These are phyloP conservation scores for Saccharum spontaneum DNA, from an alignment of 176 grass and related monocot genomes.

Conservation along the genomic window DNA sequence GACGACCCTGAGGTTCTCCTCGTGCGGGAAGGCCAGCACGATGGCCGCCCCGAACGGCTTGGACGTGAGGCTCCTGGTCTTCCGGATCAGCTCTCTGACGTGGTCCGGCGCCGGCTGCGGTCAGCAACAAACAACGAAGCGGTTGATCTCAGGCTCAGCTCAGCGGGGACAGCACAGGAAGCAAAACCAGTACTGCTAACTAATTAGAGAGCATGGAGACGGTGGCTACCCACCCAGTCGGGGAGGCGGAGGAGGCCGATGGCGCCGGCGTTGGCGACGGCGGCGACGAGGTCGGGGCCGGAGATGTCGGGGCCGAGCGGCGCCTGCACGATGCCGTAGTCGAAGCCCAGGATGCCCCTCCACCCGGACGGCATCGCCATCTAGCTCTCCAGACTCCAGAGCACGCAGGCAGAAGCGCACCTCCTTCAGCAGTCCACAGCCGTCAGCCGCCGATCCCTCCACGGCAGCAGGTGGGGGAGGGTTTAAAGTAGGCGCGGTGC, in stretches of 20 bases:
- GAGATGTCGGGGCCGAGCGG: conserved; percentile 96
- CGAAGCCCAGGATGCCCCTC: conserved; percentile 85
- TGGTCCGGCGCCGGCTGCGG: conserved; percentile 78
- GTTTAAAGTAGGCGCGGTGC: too few relatives aligned
- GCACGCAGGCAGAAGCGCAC: neutral
- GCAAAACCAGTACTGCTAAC: neutral
- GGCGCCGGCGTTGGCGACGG: conserved; percentile 81
- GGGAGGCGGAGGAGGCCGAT: conserved; percentile 89
- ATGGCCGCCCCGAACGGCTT: conserved; percentile 78
- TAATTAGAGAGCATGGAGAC: neutral
- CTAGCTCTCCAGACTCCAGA: neutral
- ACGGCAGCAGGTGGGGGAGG: too few relatives aligned
- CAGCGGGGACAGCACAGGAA: neutral
- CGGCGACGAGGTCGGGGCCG: conserved; percentile 84
- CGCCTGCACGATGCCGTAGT: conserved; percentile 87
- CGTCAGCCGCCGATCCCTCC: too few relatives aligned
- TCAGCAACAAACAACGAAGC: neutral
- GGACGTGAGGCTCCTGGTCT: conserved; percentile 69
- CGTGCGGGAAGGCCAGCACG: conserved; percentile 69
- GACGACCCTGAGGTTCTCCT: conserved; percentile 78
- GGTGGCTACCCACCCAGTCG: conserved; percentile 61
- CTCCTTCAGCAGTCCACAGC: neutral
- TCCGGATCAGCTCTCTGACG: conserved; percentile 66
- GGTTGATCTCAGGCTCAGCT: neutral
- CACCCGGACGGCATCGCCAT: conserved; percentile 49